Evolutionary conservation across 129 eudicot genomes (phyloP).

Genomic region (Lonicera japonica): DNA sequence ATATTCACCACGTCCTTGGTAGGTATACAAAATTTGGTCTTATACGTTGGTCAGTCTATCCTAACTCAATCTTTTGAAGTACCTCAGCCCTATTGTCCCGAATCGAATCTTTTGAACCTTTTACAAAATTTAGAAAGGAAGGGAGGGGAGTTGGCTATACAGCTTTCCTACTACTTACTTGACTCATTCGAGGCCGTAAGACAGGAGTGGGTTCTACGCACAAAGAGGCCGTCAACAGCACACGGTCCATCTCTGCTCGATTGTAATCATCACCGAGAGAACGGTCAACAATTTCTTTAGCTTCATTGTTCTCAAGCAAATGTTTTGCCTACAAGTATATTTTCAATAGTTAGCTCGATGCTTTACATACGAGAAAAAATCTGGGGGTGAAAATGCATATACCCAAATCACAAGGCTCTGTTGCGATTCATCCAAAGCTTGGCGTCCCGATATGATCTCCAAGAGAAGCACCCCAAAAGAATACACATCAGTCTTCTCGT

Average conservation of each 20-base stretch:
- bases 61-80: too few relatives aligned
- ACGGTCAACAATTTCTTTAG: slow-evolving; percentile 55
- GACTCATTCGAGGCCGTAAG: slow-evolving; percentile 71
- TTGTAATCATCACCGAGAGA: slow-evolving; percentile 44
- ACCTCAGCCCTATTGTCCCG: too few relatives aligned
- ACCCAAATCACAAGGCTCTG: slow-evolving; percentile 79
- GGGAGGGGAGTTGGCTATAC: too few relatives aligned
- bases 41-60: too few relatives aligned
- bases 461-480: slow-evolving; percentile 72
- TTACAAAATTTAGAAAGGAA: not conserved
- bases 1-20: too few relatives aligned
- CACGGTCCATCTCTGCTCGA: slow-evolving; percentile 49
- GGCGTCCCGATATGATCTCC: slow-evolving; percentile 68
- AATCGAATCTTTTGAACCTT: too few relatives aligned
- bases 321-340: slow-evolving; percentile 57
- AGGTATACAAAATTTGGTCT: too few relatives aligned
- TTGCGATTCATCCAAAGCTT: slow-evolving; percentile 56
- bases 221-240: slow-evolving; percentile 51
- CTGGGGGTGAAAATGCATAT: slow-evolving; percentile 2
- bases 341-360: slow-evolving; percentile 1
- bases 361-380: not conserved
- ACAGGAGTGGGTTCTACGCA: slow-evolving; percentile 50
- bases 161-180: slow-evolving; percentile 42
- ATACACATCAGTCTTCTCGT: slow-evolving; percentile 70
- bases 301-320: slow-evolving; percentile 36